Evolutionary conservation across 1,284 basidiomycete genomes (phyloP).

Genomic region (Pyrrhoderma noxium): DNA sequence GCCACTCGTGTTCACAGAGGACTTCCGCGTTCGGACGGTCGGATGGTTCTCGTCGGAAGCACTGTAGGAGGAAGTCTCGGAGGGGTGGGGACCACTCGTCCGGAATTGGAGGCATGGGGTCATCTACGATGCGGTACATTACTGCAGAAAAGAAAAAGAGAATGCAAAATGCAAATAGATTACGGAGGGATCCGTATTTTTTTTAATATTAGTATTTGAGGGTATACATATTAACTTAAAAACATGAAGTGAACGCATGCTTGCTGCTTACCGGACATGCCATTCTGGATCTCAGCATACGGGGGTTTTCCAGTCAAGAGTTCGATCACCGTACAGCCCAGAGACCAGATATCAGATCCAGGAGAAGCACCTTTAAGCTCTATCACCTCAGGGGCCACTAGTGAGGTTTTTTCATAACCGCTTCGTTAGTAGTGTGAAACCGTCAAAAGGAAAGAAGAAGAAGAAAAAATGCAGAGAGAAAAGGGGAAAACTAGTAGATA

Average conservation of each 20-base stretch:
- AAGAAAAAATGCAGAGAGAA: slow-evolving; percentile 6
- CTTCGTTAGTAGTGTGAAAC: too few species aligned
- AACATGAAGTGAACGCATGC: slow-evolving; percentile 3
- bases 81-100: slow-evolving; percentile 36
- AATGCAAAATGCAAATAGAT: too few species aligned
- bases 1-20: slow-evolving; percentile 48
- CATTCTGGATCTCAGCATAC: slow-evolving; percentile 39
- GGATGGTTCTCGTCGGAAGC: slow-evolving; percentile 47
- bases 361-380: slow-evolving; percentile 54
- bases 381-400: slow-evolving; percentile 66
- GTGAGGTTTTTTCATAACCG: too few species aligned
- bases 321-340: slow-evolving; percentile 54
- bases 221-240: background rate
- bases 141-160: slow-evolving; percentile 23
- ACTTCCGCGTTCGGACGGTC: slow-evolving; percentile 40
- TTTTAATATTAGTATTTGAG: too few species aligned
- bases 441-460: background rate
- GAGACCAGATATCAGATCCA: slow-evolving; percentile 51
- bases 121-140: slow-evolving; percentile 54
- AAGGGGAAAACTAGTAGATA: background rate
- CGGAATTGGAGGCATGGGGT: slow-evolving; percentile 45
- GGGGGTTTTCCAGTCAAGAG: slow-evolving; percentile 51
- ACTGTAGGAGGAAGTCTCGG: slow-evolving; percentile 39
- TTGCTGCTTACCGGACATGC: slow-evolving; percentile 39
- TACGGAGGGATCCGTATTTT: background rate